Evolutionary conservation across 2,329 filamentous ascomycete genomes (phyloP), one percentile per base, ranked within the genome.

Genomic region (Neophaeococcomyces aloes): DNA sequence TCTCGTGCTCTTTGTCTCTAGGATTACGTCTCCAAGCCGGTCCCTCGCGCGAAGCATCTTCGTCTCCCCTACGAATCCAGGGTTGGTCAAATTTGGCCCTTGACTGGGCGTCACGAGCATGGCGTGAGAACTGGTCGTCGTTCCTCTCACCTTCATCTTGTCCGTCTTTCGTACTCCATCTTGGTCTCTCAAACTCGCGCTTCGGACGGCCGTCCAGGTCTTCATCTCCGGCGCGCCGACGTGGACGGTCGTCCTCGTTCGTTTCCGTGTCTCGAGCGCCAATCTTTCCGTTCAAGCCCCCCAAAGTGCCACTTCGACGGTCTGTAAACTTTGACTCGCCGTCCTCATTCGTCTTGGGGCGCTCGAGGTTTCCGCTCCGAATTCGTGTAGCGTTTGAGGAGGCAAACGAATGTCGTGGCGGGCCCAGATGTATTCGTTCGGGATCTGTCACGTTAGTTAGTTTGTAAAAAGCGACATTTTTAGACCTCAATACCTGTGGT

Each of bases 391-490:
- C 63, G 25, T 75, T 69, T 46, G 83, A 84, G 17, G 87, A 93
- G 42, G 85, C 78, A 62, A 95, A 94, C 34, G 79, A 78, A 36
- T 79, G 85, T 61, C 85, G 84, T 1, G 87, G 85, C 15, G 87
- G 87, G 11, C 85, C 87, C 46, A 94, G 81, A 46, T 91, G 75
- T 46, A 93, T 83, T 51, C 93, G 86, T 56, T 94, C 88, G 56
- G 76, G 51, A 59, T 63, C 53, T 65, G 60, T 58, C 49, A 56
- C 50, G 41, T 53, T 48, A 54, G 54, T 55, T 59, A 53, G 44
- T 37, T 30, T 25, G 7, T n/a, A 25, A 15, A 21, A 18, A 13
- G 19, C 13, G 17, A 11, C 10, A 21, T 4, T n/a, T 51, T 46
- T 53, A 48, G 61, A 51, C 17, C 17, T 27, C 38, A 45, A 37